Evolutionary conservation across 148 eudicot genomes (phyloP), one percentile per base, ranked within the genome.

Genomic region (Rhododendron vialii): DNA sequence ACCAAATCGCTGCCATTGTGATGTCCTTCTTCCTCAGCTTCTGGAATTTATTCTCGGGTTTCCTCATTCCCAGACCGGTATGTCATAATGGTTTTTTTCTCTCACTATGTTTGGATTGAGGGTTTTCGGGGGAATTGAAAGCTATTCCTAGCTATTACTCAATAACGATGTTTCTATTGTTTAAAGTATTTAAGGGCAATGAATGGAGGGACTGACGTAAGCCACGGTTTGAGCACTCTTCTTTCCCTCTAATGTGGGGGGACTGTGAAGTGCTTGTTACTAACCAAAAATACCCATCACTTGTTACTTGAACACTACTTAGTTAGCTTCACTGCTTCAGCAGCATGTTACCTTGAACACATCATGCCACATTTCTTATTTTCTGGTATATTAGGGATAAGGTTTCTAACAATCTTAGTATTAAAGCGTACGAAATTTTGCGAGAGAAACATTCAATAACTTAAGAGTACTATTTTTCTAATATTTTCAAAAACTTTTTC

Each of bases 11-110:
- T 15, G 90, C 90, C 5, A 91, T 91, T 18, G 38, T 41, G 47
- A 91, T 91, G 93, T 75, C 91, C 4, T 91, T 91, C 82, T 91
- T 91, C 90, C 89, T 91, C 84, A 86, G 86, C 86, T 88, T 91
- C 67, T 91, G 92, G 92, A 91, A 91, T 45, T 84, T 91, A 81
- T 91, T 91, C 88, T 88, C 93, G 7, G 93, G 93, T 26, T 91
- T 91, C 88, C 84, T 91, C n/a, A 89, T 91, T 75, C 82, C 91
- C 33, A 88, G 89, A 83, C 86, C 85, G 67, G 93, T 91, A 82
- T 82, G 91, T 83, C 76, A 71, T 71, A 71, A 71, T 71, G 12
- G 38, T 71, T 71, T 71, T 71, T 71, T 71, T 17, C 22, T 69
- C 3, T 5, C 76, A 65, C 38, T 30, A 30, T 71, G 38, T 13